phyloP scores from a whole-genome alignment of 1,284 basidiomycete species.

The Irpex lacteus region DNA sequence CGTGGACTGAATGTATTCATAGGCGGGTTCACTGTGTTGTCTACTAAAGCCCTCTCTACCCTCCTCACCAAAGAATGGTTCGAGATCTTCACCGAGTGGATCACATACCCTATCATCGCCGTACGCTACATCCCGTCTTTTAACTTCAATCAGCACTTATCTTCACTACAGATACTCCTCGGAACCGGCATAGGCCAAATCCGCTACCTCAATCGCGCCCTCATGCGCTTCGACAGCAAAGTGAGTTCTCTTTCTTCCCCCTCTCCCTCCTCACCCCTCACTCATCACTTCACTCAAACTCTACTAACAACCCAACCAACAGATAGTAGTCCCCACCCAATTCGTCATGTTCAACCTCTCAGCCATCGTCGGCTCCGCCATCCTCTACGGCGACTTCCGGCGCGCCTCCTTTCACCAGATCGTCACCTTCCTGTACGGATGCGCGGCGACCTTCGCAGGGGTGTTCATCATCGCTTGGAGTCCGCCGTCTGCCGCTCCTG shows the following conservation, averaged over 20 bases:
- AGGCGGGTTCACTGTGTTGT: constrained; percentile 94
- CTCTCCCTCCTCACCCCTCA: too few relatives aligned
- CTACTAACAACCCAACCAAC: constrained; percentile 9
- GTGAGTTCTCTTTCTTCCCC: constrained; percentile 32
- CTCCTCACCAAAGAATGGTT: constrained; percentile 77
- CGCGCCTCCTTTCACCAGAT: constrained; percentile 78
- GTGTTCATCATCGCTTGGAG: constrained; percentile 82
- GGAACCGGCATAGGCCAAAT: constrained; percentile 89
- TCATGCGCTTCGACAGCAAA: constrained; percentile 88
- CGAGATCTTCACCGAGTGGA: constrained; percentile 71
- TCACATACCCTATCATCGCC: constrained; percentile 73
- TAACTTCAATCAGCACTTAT: constrained; percentile 13
- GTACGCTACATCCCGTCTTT: constrained; percentile 35
- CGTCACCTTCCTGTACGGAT: constrained; percentile 85
- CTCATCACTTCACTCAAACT: too few relatives aligned
- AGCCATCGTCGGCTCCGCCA: constrained; percentile 89
- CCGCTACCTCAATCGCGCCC: constrained; percentile 84
- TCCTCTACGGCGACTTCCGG: constrained; percentile 92
- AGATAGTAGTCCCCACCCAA: constrained; percentile 92
- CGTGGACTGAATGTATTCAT: constrained; percentile 3
- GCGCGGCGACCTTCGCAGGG: constrained; percentile 79
- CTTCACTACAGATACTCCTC: constrained; percentile 54
- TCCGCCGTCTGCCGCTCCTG: constrained; percentile 14
- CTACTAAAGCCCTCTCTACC: constrained; percentile 91
- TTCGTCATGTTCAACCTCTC: constrained; percentile 89